A percentile compares a stretch with the other conserved stretches of the same genome.
phyloP scores from a whole-genome alignment of 1,284 basidiomycete genomes.

The Marasmius oreades region DNA sequence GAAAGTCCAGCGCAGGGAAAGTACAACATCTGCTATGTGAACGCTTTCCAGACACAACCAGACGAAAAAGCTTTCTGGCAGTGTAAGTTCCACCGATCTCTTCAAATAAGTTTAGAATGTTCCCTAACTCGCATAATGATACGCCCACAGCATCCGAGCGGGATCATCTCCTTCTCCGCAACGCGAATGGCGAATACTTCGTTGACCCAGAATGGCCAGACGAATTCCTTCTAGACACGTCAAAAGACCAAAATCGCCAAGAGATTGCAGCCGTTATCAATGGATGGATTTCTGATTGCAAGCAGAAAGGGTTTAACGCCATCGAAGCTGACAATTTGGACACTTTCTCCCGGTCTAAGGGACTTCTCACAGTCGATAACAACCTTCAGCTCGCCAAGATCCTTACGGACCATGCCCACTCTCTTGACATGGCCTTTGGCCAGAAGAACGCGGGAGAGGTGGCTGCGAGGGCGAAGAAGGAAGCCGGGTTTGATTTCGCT shows the following conservation, averaged over 20 bases:
- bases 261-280: constrained; percentile 9
- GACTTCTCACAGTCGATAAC: constrained; percentile 7
- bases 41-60: constrained; percentile 14
- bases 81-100: neutral
- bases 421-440: constrained; percentile 7
- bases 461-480: constrained; percentile 1
- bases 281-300: constrained; percentile 10
- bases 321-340: constrained; percentile 16
- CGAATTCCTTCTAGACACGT: constrained; percentile 15
- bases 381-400: constrained; percentile 13
- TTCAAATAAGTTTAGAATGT: too few relatives aligned
- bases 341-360: constrained; percentile 12
- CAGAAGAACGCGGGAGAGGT: constrained; percentile 15
- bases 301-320: constrained; percentile 14
- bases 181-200: constrained; percentile 4
- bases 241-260: constrained; percentile 10
- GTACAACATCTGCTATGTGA: constrained; percentile 18
- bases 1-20: constrained; percentile 3
- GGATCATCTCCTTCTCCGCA: constrained; percentile 8
- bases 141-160: neutral
- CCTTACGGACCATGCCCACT: constrained; percentile 13
- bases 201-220: constrained; percentile 14
- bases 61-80: constrained; percentile 7
- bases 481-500: constrained; percentile 14
- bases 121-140: neutral